Conservation (phyloP, 2,329 filamentous ascomycete genomes). For the Colletotrichum musae region DNA sequence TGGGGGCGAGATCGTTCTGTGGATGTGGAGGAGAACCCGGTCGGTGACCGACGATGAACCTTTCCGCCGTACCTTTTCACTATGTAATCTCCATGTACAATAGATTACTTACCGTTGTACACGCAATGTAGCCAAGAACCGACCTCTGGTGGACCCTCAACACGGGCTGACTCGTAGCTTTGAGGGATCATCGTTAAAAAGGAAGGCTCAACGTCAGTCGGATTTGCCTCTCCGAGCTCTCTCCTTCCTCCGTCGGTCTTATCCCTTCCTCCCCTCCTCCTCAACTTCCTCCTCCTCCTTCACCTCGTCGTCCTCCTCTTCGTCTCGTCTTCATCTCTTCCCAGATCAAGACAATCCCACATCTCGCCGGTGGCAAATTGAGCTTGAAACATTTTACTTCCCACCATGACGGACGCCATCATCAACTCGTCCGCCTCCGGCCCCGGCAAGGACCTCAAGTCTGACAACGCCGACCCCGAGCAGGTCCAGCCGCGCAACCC, state of each 20-base stretch:
- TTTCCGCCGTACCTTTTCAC: too few relatives aligned
- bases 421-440: conserved; percentile 23
- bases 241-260: conserved; percentile 7
- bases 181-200: conserved; percentile 25
- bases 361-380: not conserved
- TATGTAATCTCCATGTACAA: too few relatives aligned
- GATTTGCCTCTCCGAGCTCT: conserved; percentile 21
- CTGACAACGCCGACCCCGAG: conserved; percentile 29
- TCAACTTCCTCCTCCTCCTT: not conserved
- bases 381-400: conserved; percentile 3
- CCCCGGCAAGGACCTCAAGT: conserved; percentile 28
- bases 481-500: conserved; percentile 29
- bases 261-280: conserved; percentile 7
- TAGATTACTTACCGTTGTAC: not conserved
- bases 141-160: conserved; percentile 23
- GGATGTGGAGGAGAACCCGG: conserved; percentile 30
- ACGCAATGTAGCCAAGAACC: too few relatives aligned
- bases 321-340: not conserved
- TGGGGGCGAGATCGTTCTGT: conserved; percentile 38
- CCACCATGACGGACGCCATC: conserved; percentile 34
- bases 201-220: conserved; percentile 26
- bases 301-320: not conserved
- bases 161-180: conserved; percentile 30
- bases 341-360: not conserved
- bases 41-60: conserved; percentile 13